Evolutionary conservation across 1,284 basidiomycete genomes (phyloP), one percentile per base, ranked within the genome.

Genomic region (Heliocybe sulcata): DNA sequence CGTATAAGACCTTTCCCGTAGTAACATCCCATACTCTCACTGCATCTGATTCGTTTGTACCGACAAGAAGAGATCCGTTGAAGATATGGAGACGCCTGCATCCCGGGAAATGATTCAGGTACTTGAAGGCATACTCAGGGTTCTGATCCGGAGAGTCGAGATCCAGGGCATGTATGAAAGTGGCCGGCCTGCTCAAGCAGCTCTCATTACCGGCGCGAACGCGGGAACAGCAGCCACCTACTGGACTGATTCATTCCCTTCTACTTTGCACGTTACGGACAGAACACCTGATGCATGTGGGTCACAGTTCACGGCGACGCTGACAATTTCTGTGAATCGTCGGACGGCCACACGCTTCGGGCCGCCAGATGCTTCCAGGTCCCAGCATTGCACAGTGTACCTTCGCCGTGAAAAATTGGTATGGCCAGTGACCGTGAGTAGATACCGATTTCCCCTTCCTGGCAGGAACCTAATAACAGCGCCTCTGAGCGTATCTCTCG

Each of bases 11-110:
- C 16, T 19, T 26, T 14, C 58, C 58, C 3, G 49, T 51, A 12
- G 27, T 48, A 4, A 53, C 29, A 45, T 59, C 54, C 31, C 56
- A 55, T 20, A 59, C n/a, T 53, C 55, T 54, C 11, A 57, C 35
- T 8, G 52, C 53, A 3, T 55, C 58, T 22, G 48, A 29, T 26
- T 55, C 31, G 23, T 55, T 55, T 0, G 53, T 55, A 20, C 25
- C 29, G 16, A 51, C 58, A 16, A 59, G 51, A 8, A 59, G 23
- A 33, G 56, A 19, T 12, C 56, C 58, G n/a, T 48, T 48, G 9
- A 57, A 48, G 8, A 59, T 27, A 14, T 54, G 35, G n/a, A 55
- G 51, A 12, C 47, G 47, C 22, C 47, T 25, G 22, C 47, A 49
- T 25, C 47, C 47, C 4, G 47, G 20, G 47, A 49, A 49, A 25